Base-by-base conservation (phyloP, 2,329 filamentous ascomycete species). In the Cercospora canescens region DNA sequence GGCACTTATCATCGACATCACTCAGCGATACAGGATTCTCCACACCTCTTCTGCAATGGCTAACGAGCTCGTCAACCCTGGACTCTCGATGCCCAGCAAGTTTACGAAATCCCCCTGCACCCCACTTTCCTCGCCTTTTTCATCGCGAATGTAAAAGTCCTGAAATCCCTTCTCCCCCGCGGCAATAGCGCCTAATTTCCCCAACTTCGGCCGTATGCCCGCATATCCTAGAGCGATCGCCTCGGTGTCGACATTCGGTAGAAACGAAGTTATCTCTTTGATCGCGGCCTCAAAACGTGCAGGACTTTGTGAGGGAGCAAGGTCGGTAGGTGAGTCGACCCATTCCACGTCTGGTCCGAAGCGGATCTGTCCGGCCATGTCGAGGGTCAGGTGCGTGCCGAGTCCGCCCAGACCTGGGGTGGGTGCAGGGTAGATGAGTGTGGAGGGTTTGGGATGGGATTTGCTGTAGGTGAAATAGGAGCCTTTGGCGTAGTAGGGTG, bases 331-430 rank as follows among this genome's bases (percentile, higher is more conserved):
- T 1, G 84, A 81, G 57, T 90, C 86, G 0, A 97, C 90, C 95
- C 95, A 98, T 78, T 98, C 93, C 14, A 97, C 91, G 76, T 99
- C 95, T 0, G 95, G 95, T 0, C 95, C 95, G 78, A 99, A 99
- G 39, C 93, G 90, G 50, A 98, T 85, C 0, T 92, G 87, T 0
- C 94, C 94, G 0, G 83, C 86, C 80, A 98, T 85, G 77, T 99
- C 95, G 64, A 98, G 86, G 1, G 95, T 99, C 18, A 99, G 83
- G 79, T 99, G 95, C 0, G 95, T 98, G 56, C 95, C 95, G 0
- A 99, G 82, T 0, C 95, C 94, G 60, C 88, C 94, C 24, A 89
- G 87, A 1, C 94, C 94, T 0, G 93, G 91, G 8, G 91, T 84
- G 0, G 94, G 93, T 0, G 91, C 93, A 0, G 95, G 95, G 76